Base-by-base conservation (phyloP, 257 asterid genomes). In the Solanum ahanhuiri region DNA sequence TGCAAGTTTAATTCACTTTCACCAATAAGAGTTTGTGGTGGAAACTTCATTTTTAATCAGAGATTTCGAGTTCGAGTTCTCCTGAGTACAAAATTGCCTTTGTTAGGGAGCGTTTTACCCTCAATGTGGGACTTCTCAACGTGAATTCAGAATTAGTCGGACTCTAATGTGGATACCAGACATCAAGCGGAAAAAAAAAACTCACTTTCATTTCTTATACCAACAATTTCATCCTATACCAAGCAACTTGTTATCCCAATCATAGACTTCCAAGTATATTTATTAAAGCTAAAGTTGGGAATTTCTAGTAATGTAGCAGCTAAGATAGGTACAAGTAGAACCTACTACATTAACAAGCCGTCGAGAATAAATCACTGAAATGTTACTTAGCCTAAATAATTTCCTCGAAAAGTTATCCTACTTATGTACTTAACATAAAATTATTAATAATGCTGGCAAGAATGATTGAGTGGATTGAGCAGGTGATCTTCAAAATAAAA, bases 271-370 rank as follows among this genome's bases (percentile, higher is more conserved):
- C 39, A 48, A 28, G 67, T 48, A 81, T 17, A 9, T 9, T 81
- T 28, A 48, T 28, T 48, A 17, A 76, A 48, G 51, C 43, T 48
- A 15, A 30, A 81, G 25, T 48, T 79, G 66, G 41, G 34, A 79
- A 17, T 23, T 28, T 79, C 39, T 79, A 79, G 66, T 45, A 35
- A 79, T 79, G 63, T 81, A 81, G 84, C 67, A 79, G 84, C 84
- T 79, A 79, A 79, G 84, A 28, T 45, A 28, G 28, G 28, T 43
- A 77, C 23, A 43, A 17, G 41, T 79, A 79, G 25, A 79, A 48
- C 41, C 66, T 28, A 25, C 83, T 25, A 8, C 28, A 28, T 28
- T 75, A 75, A n/a, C n/a, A 14, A 41, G 63, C 83, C 37, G 60
- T 14, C 63, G 12, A 23, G 15, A 77, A 77, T 43, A 41, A 41